phyloP scores from a whole-genome alignment of 768 basidiomycete species.

The Punctularia strigosozonata region DNA sequence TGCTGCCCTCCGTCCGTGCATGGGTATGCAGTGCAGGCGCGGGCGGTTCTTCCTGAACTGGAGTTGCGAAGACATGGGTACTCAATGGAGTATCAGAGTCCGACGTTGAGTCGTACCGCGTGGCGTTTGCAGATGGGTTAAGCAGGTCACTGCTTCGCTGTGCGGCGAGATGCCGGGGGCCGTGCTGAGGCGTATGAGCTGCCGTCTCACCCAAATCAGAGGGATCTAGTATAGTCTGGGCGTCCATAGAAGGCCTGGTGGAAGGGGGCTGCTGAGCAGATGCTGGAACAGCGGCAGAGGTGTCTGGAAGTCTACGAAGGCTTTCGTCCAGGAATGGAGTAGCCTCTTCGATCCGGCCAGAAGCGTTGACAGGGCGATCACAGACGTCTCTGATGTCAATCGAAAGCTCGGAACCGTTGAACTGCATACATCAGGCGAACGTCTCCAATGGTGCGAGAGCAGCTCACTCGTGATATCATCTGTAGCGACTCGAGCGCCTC shows the following conservation, averaged over 20 bases:
- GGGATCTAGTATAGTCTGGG: no score
- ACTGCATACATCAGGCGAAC: slow-evolving; percentile 23
- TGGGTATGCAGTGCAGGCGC: no score
- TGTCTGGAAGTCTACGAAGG: no score
- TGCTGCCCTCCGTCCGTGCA: no score
- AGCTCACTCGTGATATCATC: slow-evolving; percentile 82
- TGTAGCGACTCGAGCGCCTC: slow-evolving; percentile 80
- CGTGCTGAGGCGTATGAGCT: no score
- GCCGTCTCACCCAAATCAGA: no score
- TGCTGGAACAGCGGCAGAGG: no score
- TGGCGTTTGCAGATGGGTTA: neutral
- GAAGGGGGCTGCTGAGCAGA: no score
- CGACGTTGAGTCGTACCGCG: neutral
- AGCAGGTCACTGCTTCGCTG: neutral
- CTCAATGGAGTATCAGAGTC: neutral
- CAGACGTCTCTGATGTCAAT: neutral
- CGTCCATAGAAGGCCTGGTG: no score
- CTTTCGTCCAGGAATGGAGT: no score
- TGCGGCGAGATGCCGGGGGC: no score
- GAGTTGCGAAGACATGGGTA: neutral
- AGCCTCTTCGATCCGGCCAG: no score
- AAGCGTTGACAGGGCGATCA: neutral
- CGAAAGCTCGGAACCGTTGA: neutral
- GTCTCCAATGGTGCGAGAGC: slow-evolving; percentile 62
- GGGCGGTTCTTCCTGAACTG: neutral